Evolutionary conservation across 495 filamentous ascomycete genomes (phyloP), one percentile per base, ranked within the genome.

Genomic region (Aspergillus panamensis): DNA sequence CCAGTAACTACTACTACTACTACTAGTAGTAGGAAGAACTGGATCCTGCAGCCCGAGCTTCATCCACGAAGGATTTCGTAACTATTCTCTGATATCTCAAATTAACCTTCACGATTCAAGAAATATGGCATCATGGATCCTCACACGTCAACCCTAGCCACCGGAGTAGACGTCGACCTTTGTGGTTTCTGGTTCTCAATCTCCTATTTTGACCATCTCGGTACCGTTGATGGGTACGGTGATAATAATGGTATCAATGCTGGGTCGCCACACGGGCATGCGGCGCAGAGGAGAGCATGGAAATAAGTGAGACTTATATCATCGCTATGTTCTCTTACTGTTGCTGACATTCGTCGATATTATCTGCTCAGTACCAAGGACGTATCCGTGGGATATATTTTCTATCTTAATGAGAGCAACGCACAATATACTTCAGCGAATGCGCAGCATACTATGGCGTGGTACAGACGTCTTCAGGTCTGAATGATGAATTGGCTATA

Each of bases 321-420:
- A 87, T 85, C 14, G 81, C 89, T 13, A 79, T 73, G 62, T 89
- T 91, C 81, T 84, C 90, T 51, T 91, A 87, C 83, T 91, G 25
- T 92, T 89, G 65, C 86, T 90, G 59, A 70, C 88, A 13, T 71
- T 91, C 87, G 69, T 88, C 86, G 58, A 90, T 31, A 62, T 69
- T 43, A 58, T 60, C 54, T 64, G 68, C 67, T 65, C 62, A 8
- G 66, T 69, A 8, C 57, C 48, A 32, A 65, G 58, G 58, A 62
- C 63, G 2, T 61, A 66, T 29, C 56, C 65, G 3, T 65, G 63
- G 1, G 65, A 68, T 35, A 68, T 66, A 32, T 68, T 68, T 42
- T 61, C 62, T 20, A 51, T 69, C 19, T 66, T 62, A 3, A 67
- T 69, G 57, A n/a, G n/a, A n/a, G n/a, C 0, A 69, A 66, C 58